These are phyloP conservation scores for Dothistroma pini DNA, from an alignment of 2,329 filamentous ascomycete species.

Conservation along the genomic window DNA sequence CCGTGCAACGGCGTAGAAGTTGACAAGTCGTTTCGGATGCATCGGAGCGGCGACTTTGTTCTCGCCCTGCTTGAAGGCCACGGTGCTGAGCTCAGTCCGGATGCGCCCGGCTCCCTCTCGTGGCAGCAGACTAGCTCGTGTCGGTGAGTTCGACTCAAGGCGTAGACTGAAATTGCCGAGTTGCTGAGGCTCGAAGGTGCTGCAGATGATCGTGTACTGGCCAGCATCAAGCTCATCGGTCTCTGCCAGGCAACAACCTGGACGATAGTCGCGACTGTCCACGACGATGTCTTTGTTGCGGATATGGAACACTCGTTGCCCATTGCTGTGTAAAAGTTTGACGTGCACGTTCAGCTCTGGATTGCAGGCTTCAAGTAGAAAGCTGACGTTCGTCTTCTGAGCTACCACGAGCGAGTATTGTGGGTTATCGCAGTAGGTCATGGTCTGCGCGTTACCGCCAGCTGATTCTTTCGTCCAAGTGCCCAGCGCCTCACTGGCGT, in stretches of 20 bases:
- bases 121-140: constrained; percentile 59
- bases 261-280: constrained; percentile 84
- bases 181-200: constrained; percentile 81
- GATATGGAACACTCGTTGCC: constrained; percentile 66
- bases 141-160: constrained; percentile 61
- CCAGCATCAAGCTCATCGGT: constrained; percentile 61
- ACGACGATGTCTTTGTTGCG: constrained; percentile 72
- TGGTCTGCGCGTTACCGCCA: constrained; percentile 75
- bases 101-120: constrained; percentile 73
- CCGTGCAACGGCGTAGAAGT: constrained; percentile 31
- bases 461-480: constrained; percentile 76
- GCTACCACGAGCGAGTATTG: constrained; percentile 69
- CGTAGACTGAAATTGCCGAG: constrained; percentile 69
- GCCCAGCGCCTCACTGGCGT: constrained; percentile 54
- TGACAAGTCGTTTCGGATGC: constrained; percentile 48
- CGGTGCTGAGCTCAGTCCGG: constrained; percentile 55
- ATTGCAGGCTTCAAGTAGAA: constrained; percentile 67
- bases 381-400: constrained; percentile 58
- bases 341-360: constrained; percentile 74
- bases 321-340: constrained; percentile 74
- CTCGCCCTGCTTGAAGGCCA: constrained; percentile 48
- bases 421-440: constrained; percentile 79
- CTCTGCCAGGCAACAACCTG: constrained; percentile 70
- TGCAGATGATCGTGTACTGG: constrained; percentile 82
- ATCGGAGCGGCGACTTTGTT: constrained; percentile 55